These are phyloP conservation scores for Stephania yunnanensis DNA, from an alignment of 164 flowering plant species.

Conservation along the genomic window DNA sequence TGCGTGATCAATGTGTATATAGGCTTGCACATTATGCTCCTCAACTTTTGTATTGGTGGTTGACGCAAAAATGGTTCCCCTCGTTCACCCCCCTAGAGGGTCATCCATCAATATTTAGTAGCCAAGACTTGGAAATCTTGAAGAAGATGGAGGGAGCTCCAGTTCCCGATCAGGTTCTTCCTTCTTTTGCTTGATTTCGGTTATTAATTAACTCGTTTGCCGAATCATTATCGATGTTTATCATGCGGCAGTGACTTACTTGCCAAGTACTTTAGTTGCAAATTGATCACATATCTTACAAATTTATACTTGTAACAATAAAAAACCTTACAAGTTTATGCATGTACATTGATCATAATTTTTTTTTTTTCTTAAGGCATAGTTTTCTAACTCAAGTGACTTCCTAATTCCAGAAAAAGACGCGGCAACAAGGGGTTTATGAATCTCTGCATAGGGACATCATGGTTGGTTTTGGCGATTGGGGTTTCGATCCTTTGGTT, in stretches of 20 bases:
- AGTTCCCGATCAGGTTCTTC: conserved; percentile 8
- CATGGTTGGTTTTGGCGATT: conserved; percentile 27
- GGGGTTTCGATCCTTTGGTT: conserved; percentile 45
- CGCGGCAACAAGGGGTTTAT: conserved; percentile 24
- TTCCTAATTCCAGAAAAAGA: conserved; percentile 16
- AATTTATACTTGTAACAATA: too few relatives aligned
- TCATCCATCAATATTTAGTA: conserved; percentile 17
- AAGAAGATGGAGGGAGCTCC: conserved; percentile 6
- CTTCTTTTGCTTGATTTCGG: neutral
- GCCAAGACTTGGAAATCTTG: conserved; percentile 20
- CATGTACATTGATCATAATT: too few relatives aligned
- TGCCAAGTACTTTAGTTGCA: too few relatives aligned
- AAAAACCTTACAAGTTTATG: too few relatives aligned
- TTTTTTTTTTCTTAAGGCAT: too few relatives aligned
- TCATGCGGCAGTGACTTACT: too few relatives aligned
- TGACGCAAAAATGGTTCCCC: conserved; percentile 40
- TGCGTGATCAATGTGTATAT: conserved; percentile 28
- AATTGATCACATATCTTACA: too few relatives aligned
- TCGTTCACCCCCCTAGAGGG: conserved; percentile 15
- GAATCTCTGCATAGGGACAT: conserved; percentile 34
- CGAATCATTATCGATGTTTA: too few relatives aligned
- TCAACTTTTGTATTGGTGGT: conserved; percentile 33
- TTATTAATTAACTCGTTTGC: too few relatives aligned
- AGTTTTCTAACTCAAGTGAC: neutral
- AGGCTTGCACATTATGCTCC: conserved; percentile 31